These are phyloP conservation scores for Furcasterigmium sp. DNA, from an alignment of 2,329 filamentous ascomycete species.

Conservation along the genomic window DNA sequence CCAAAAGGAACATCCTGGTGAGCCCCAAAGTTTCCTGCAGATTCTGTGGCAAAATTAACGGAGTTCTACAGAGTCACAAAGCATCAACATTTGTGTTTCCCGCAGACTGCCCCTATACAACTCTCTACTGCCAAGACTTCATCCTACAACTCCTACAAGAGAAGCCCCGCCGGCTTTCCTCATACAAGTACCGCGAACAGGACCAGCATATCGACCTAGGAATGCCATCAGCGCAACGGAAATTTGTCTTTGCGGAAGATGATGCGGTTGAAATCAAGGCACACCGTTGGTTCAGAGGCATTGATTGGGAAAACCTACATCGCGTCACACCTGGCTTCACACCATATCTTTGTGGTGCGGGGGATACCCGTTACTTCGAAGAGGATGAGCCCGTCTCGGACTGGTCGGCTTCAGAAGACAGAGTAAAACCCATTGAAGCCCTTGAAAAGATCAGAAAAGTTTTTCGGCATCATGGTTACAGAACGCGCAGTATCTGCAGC, in stretches of 20 bases:
- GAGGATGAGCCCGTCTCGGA: constrained; percentile 70
- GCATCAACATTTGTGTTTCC: constrained; percentile 57
- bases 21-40: constrained; percentile 19
- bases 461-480: constrained; percentile 29
- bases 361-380: constrained; percentile 88
- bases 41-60: neutral
- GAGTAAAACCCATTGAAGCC: neutral
- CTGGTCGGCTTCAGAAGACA: constrained; percentile 40
- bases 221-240: constrained; percentile 15
- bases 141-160: constrained; percentile 68
- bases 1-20: constrained; percentile 80
- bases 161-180: constrained; percentile 71
- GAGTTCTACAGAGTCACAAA: constrained; percentile 54
- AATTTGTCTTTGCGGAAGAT: constrained; percentile 68
- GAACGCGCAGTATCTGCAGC: constrained; percentile 30
- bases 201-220: constrained; percentile 10
- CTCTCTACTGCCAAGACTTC: constrained; percentile 66
- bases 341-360: constrained; percentile 61
- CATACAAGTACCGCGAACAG: constrained; percentile 22
- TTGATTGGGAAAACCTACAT: constrained; percentile 75
- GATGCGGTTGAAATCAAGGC: constrained; percentile 86
- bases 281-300: constrained; percentile 78
- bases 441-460: constrained; percentile 19
- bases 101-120: constrained; percentile 11
- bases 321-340: constrained; percentile 70